Evolutionary conservation across 176 grass and related monocot species (phyloP).

Genomic region (Musa troglodytarum): DNA sequence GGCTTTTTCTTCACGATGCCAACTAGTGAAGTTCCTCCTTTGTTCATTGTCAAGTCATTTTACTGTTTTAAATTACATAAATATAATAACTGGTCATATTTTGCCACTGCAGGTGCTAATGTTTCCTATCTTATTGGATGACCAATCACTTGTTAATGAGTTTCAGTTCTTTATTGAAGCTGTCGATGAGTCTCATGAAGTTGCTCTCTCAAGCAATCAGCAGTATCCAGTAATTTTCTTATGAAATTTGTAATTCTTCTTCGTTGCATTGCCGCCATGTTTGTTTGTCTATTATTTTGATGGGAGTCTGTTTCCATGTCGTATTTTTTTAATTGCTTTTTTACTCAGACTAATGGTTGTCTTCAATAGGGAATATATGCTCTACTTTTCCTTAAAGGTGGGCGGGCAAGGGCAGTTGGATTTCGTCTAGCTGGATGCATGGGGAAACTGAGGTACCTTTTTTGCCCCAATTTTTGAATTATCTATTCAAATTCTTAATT

Average conservation of each 20-base stretch:
- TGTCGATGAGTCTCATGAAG: conserved; percentile 68
- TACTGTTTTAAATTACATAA: background rate
- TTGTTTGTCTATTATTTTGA: background rate
- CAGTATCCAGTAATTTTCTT: conserved; percentile 79
- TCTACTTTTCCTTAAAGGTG: conserved; percentile 69
- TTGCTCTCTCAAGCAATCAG: conserved; percentile 84
- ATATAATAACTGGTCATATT: conserved; percentile 1
- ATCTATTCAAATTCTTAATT: background rate
- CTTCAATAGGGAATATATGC: conserved; percentile 71
- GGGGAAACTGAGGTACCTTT: conserved; percentile 74
- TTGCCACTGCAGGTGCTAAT: conserved; percentile 58
- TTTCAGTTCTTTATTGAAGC: conserved; percentile 86
- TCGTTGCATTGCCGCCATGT: background rate
- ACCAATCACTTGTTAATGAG: conserved; percentile 66
- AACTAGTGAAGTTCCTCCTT: too few relatives aligned
- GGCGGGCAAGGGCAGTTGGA: conserved; percentile 75
- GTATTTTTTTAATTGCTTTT: conserved; percentile 21
- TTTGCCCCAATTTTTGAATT: background rate
- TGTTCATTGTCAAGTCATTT: background rate
- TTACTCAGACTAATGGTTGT: conserved; percentile 16
- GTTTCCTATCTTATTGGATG: conserved; percentile 71
- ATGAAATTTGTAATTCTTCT: conserved; percentile 6
- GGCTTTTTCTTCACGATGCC: too few relatives aligned
- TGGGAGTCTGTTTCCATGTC: background rate
- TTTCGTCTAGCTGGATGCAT: conserved; percentile 84